A percentile compares a stretch with the other conserved stretches of the same genome.
Conservation (phyloP, 495 filamentous ascomycete genomes). For the Bathelium albidoporum region DNA sequence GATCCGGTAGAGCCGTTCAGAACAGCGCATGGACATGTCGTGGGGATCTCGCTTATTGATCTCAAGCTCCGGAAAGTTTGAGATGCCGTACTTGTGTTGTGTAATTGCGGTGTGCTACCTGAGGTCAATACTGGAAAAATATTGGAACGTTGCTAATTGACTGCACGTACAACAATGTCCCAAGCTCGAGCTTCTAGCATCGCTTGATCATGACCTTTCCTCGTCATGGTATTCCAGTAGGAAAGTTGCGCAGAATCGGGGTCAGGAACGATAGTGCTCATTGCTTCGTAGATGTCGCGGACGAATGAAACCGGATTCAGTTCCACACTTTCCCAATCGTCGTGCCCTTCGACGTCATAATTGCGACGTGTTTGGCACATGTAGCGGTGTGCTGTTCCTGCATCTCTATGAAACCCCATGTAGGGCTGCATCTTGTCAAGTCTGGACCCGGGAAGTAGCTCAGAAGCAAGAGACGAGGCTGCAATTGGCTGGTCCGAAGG, state of each 20-base stretch:
- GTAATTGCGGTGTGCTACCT: background rate
- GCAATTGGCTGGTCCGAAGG: background rate
- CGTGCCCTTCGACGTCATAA: background rate
- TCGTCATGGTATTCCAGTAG: background rate
- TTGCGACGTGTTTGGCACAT: background rate
- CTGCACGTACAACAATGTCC: conserved; percentile 1
- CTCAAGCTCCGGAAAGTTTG: conserved; percentile 2
- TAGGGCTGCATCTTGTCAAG: background rate
- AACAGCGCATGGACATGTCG: conserved; percentile 1
- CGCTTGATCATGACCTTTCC: background rate
- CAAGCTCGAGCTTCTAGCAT: background rate
- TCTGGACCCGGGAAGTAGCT: background rate
- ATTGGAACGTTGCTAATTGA: too few relatives aligned
- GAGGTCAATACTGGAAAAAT: background rate
- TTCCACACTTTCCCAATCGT: background rate
- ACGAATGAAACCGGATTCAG: background rate
- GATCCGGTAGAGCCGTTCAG: background rate
- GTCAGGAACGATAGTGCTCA: background rate
- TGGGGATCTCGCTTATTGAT: background rate
- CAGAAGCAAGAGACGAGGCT: background rate
- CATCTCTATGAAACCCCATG: background rate
- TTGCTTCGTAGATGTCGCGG: background rate
- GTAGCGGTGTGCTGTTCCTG: background rate
- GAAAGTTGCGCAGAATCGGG: background rate
- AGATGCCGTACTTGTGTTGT: background rate